Percentiles rank a stretch among this genome's conserved stretches.
These are phyloP conservation scores for Trichoderma pleuroti DNA, from an alignment of 2,329 filamentous ascomycete species.

Conservation along the genomic window DNA sequence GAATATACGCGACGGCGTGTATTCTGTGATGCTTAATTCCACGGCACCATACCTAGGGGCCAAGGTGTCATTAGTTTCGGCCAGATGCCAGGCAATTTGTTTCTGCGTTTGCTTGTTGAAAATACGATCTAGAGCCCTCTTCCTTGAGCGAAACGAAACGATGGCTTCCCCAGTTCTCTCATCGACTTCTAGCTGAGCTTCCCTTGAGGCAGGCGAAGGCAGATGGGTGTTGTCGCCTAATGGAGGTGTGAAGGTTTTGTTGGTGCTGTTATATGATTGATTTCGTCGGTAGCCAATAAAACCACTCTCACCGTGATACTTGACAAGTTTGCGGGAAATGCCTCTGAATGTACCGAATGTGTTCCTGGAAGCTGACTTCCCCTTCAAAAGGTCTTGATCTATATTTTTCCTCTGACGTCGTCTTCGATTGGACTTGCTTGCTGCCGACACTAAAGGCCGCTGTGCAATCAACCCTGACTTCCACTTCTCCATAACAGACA, in stretches of 20 bases:
- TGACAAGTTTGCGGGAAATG: constrained; percentile 30
- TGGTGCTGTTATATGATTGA: neutral
- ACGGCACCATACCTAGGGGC: neutral
- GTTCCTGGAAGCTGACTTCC: neutral
- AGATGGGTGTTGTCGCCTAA: neutral
- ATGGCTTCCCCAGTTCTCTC: constrained; percentile 34
- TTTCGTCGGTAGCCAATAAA: constrained; percentile 28
- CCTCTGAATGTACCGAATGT: neutral
- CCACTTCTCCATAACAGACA: constrained; percentile 53
- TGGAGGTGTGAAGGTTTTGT: neutral
- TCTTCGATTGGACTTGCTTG: constrained; percentile 21
- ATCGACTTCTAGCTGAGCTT: constrained; percentile 55
- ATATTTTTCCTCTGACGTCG: constrained; percentile 23
- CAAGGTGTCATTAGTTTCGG: neutral
- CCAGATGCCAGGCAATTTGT: constrained; percentile 19
- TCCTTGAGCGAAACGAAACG: constrained; percentile 47
- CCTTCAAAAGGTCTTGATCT: neutral
- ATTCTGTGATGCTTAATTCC: neutral
- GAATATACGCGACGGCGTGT: neutral
- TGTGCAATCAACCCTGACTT: constrained; percentile 50
- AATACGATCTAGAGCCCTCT: constrained; percentile 53
- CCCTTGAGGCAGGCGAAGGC: constrained; percentile 30
- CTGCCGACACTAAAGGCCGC: constrained; percentile 33
- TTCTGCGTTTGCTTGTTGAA: constrained; percentile 43
- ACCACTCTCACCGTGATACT: constrained; percentile 28